phyloP scores from a whole-genome alignment of 805 yeast species.

The Barnettozyma vustinii region DNA sequence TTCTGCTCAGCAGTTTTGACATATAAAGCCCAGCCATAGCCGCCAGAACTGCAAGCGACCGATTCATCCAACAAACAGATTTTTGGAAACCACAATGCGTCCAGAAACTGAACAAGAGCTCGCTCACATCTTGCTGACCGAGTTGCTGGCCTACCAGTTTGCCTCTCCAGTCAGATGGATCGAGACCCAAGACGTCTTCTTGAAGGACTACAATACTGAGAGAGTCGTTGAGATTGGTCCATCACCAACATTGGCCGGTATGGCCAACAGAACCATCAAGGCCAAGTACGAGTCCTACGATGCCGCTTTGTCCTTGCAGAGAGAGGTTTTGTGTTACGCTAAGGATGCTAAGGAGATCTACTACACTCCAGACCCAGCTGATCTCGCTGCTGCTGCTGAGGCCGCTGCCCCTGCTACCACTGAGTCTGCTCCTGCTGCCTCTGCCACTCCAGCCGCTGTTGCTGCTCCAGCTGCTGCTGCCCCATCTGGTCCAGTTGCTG shows the following conservation, averaged over 20 bases:
- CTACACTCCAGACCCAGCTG: slow-evolving; percentile 77
- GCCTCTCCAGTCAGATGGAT: slow-evolving; percentile 99
- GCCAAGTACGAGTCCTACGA: slow-evolving; percentile 93
- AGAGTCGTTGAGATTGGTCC: slow-evolving; percentile 98
- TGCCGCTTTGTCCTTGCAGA: slow-evolving; percentile 80
- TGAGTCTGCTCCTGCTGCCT: slow-evolving; percentile 43
- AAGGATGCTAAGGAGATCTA: slow-evolving; percentile 95
- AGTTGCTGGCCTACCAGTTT: slow-evolving; percentile 95
- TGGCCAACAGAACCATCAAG: slow-evolving; percentile 96
- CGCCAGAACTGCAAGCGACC: background rate
- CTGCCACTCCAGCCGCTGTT: slow-evolving; percentile 55
- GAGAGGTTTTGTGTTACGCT: slow-evolving; percentile 93
- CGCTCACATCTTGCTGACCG: slow-evolving; percentile 90
- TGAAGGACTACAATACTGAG: slow-evolving; percentile 91
- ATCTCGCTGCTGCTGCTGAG: slow-evolving; percentile 30
- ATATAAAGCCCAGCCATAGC: background rate
- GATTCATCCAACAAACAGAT: background rate
- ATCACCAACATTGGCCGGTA: slow-evolving; percentile 96
- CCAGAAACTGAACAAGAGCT: slow-evolving; percentile 98
- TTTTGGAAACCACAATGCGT: slow-evolving; percentile 29
- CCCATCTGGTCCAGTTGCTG: slow-evolving; percentile 74
- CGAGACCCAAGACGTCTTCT: slow-evolving; percentile 97
- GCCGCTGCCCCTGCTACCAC: slow-evolving; percentile 29
- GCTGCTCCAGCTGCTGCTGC: slow-evolving; percentile 59
- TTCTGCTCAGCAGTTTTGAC: background rate